phyloP scores from a whole-genome alignment of 1,284 basidiomycete genomes.

The Erythrobasidium hasegawianum region DNA sequence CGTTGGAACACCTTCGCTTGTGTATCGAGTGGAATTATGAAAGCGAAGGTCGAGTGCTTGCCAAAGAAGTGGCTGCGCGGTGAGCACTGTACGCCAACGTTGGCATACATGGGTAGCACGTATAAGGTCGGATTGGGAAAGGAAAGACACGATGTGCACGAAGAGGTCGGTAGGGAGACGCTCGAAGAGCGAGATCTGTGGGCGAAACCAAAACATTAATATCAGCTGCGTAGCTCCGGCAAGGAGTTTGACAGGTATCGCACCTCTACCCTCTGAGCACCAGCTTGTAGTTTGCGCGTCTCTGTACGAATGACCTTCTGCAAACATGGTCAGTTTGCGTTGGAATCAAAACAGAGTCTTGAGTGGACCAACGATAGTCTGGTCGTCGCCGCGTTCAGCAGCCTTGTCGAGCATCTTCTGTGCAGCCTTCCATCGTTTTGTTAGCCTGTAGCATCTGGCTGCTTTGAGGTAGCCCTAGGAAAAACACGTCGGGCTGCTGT shows the following conservation, averaged over 20 bases:
- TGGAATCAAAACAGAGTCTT: neutral
- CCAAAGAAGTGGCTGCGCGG: slow-evolving; percentile 15
- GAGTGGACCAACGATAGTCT: neutral
- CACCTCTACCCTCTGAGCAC: slow-evolving; percentile 2
- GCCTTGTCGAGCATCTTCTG: slow-evolving; percentile 30
- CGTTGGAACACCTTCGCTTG: neutral
- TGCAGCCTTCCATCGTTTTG: slow-evolving; percentile 18
- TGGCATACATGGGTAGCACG: slow-evolving; percentile 21
- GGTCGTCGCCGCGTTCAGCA: slow-evolving; percentile 6
- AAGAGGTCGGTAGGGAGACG: slow-evolving; percentile 25
- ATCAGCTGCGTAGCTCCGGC: neutral
- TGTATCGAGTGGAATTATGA: neutral
- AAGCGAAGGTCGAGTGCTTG: slow-evolving; percentile 7
- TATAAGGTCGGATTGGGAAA: slow-evolving; percentile 11
- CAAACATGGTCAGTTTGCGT: neutral
- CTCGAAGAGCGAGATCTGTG: slow-evolving; percentile 14
- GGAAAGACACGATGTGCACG: slow-evolving; percentile 18
- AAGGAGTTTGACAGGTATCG: neutral
- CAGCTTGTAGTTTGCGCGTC: slow-evolving; percentile 11
- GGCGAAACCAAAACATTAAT: too few species aligned
- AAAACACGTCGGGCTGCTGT: neutral
- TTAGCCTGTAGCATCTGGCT: slow-evolving; percentile 28
- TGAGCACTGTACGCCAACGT: slow-evolving; percentile 18
- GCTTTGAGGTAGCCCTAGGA: slow-evolving; percentile 31
- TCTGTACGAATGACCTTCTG: slow-evolving; percentile 16